Conservation (phyloP, 2,329 filamentous ascomycete species). For the Fusarium sp. region DNA sequence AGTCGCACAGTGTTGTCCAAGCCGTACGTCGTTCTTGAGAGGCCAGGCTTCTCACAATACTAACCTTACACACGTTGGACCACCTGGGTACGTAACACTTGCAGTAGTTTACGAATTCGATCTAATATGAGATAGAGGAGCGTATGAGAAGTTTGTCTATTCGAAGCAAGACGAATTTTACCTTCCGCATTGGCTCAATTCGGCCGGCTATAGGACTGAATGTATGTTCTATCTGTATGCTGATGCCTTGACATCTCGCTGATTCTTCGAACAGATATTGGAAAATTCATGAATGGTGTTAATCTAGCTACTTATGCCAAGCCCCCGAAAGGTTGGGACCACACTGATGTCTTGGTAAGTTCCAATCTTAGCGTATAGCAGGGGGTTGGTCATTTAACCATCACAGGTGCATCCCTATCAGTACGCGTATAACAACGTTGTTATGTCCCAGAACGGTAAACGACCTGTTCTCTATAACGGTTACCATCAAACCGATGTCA, state of each 20-base stretch:
- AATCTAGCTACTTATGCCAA: background rate
- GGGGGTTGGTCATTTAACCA: fast-evolving
- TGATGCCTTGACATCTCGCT: background rate
- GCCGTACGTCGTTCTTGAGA: background rate
- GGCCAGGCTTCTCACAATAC: background rate
- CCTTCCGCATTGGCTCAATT: background rate
- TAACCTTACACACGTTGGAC: background rate
- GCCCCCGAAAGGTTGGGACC: background rate
- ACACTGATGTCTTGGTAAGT: background rate
- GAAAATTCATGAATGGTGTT: background rate
- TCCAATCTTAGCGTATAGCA: too few species aligned
- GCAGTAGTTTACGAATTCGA: fast-evolving
- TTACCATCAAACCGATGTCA: background rate
- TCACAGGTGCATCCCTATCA: background rate
- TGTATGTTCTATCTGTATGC: background rate
- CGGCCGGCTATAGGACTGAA: background rate
- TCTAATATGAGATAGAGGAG: background rate
- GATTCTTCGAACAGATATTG: background rate
- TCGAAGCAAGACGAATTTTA: background rate
- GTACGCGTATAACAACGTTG: background rate
- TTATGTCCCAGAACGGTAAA: background rate
- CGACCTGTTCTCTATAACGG: background rate
- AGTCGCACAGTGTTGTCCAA: background rate
- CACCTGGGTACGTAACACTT: background rate
- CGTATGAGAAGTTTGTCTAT: background rate